A percentile compares a stretch with the other conserved stretches of the same genome.
Conservation (phyloP, 495 filamentous ascomycete species). For the Ramalina intermedia region DNA sequence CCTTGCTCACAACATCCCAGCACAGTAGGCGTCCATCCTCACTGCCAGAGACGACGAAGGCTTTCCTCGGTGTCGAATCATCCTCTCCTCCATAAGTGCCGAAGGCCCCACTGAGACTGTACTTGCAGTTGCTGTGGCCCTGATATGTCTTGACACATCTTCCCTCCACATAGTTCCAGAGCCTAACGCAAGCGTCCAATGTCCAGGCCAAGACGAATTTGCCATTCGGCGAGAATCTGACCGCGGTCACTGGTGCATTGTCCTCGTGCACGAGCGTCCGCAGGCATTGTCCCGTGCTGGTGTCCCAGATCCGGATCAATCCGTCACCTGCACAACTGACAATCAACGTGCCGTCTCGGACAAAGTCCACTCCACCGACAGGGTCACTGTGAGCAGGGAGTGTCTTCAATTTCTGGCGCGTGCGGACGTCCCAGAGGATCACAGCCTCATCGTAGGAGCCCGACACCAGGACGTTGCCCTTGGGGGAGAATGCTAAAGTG, state of each 20-base stretch:
- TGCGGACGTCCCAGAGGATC: slow-evolving; percentile 88
- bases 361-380: slow-evolving; percentile 84
- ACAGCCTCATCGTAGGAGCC: slow-evolving; percentile 96
- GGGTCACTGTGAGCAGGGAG: slow-evolving; percentile 92
- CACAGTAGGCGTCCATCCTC: slow-evolving; percentile 75
- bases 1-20: slow-evolving; percentile 83
- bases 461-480: slow-evolving; percentile 88
- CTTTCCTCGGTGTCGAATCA: slow-evolving; percentile 21
- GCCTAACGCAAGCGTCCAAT: slow-evolving; percentile 72
- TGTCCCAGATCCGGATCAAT: slow-evolving; percentile 90
- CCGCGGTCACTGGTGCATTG: slow-evolving; percentile 78
- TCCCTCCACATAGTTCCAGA: slow-evolving; percentile 90
- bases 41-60: slow-evolving; percentile 67
- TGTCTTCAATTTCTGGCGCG: slow-evolving; percentile 69
- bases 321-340: slow-evolving; percentile 83
- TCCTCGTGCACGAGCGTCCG: slow-evolving; percentile 92
- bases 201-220: slow-evolving; percentile 84
- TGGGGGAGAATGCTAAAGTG: slow-evolving; percentile 82
- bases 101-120: slow-evolving; percentile 70
- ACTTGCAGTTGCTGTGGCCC: slow-evolving; percentile 75
- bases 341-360: slow-evolving; percentile 80
- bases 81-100: slow-evolving; percentile 43
- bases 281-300: slow-evolving; percentile 86
- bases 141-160: slow-evolving; percentile 92
- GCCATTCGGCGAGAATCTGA: slow-evolving; percentile 87